Base-by-base conservation (phyloP, 176 grass and related monocot genomes). In the Panicum miliaceum region DNA sequence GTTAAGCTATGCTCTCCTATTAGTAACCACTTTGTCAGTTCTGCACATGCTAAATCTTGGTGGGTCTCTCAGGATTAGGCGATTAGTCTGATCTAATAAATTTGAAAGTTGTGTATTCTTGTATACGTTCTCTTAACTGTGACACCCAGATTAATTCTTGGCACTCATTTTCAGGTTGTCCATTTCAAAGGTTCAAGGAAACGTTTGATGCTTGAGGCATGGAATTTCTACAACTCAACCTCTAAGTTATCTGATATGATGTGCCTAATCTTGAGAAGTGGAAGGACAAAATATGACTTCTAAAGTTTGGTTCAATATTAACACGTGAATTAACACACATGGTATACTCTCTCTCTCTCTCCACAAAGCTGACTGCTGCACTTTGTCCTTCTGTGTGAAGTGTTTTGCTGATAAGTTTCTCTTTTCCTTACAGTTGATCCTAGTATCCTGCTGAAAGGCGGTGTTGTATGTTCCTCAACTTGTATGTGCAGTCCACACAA, bases 171-270 rank as follows among this genome's bases (percentile, higher is more conserved):
- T 77, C 67, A 99, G 96, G 88, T 91, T 85, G 83, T 94, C 27
- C 96, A 99, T 90, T 99, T 96, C 78, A 96, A 96, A 83, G 93
- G 96, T 26, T 99, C 96, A 82, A 92, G 96, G 61, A 99, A 99
- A 76, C 88, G 91, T 43, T 90, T 96, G 68, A 99, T 94, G 96
- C 69, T 96, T 51, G 89, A 92, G 84, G 90, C 93, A 76, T 99
- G 96, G 91, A 89, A 92, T 45, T 94, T 92, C 71, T 99, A 87
- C 81, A 96, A 94, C 62, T 90, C 89, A 66, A 96, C 91, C 58
- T 89, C 85, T 46, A 82, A 76, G 37, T 59, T 94, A 35, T 79
- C 93, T 82, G 69, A 96, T 85, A 99, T 89, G 91, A 34, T 99
- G 43, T 99, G 91, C 73, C 90, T 96, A 52, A 87, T 99, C 65